Base-by-base conservation (phyloP, 2,329 filamentous ascomycete species). In the Apiospora rasikravindrae region DNA sequence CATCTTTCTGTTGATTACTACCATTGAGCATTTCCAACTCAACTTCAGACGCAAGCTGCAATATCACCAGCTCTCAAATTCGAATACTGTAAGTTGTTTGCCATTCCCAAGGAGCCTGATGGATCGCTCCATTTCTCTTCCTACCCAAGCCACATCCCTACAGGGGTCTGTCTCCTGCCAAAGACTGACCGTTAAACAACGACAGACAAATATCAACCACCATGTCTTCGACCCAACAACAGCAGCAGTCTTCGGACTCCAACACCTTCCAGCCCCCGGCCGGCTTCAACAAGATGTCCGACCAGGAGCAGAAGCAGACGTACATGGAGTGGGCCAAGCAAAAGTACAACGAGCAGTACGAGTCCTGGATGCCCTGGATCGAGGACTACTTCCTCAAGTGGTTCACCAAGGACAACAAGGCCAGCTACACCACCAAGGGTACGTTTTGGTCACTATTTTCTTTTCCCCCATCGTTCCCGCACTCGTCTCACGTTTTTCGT, bases 371-470 rank as follows among this genome's bases (percentile, higher is more conserved):
- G 80, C 92, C 92, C 0, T 94, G 92, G 92, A 84, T 94, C 71
- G 92, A 94, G 81, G 92, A 94, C 80, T 81, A 90, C 73, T 93
- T 93, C 80, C 86, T 94, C 40, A 86, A 87, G 70, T 94, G 89
- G 86, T 94, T 94, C 81, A 93, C 91, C 77, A 92, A 91, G 74
- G 91, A 94, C 79, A 94, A 94, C 86, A 94, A 94, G 82, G 88
- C 91, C 6, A 91, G 88, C 79, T 94, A 94, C 77, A 85, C 89
- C 7, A 87, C 91, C 1, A 93, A 92, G 82, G 87, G 92, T 93
- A 81, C 10, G 37, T 14, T 47, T 47, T 42, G 11, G 57, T 49
- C 44, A n/a, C n/a, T n/a, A n/a, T n/a, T n/a, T 57, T 71, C 66
- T 37, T 47, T n/a, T 66, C 40, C 29, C 5, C 11, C 3, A 37